These are phyloP conservation scores for Lanmaoa rubissima DNA, from an alignment of 768 basidiomycete species.

Conservation along the genomic window DNA sequence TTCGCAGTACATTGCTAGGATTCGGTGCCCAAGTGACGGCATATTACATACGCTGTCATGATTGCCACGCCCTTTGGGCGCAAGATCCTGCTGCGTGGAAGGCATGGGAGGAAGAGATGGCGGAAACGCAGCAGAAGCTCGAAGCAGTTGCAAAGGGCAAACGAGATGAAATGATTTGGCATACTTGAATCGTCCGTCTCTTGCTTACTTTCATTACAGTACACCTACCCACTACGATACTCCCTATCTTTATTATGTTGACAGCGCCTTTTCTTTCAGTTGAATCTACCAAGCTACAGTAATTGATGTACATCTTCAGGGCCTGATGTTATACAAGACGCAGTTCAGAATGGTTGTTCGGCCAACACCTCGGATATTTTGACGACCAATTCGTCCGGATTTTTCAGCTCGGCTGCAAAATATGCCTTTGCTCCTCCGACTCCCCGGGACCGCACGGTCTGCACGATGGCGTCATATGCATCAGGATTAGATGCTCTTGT, in stretches of 20 bases:
- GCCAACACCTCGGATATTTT: conserved; percentile 52
- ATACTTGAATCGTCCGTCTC: neutral
- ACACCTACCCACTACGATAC: neutral
- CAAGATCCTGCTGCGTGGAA: conserved; percentile 36
- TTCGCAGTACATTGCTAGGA: conserved; percentile 39
- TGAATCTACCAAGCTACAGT: neutral
- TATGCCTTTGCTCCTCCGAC: conserved; percentile 49
- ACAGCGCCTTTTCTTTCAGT: neutral
- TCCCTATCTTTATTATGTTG: neutral
- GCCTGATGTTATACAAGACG: neutral
- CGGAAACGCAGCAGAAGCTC: conserved; percentile 37
- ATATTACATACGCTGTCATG: conserved; percentile 51
- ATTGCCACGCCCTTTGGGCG: conserved; percentile 41
- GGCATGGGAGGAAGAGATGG: conserved; percentile 46
- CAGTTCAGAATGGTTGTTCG: conserved; percentile 50
- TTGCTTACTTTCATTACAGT: neutral
- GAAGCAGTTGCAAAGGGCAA: conserved; percentile 5
- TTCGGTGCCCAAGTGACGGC: conserved; percentile 37
- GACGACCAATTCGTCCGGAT: conserved; percentile 45
- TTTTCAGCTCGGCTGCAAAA: conserved; percentile 51
- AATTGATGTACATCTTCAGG: neutral
- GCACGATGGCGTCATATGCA: conserved; percentile 42
- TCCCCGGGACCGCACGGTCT: conserved; percentile 42
- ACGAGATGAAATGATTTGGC: neutral
- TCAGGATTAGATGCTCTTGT: conserved; percentile 29